These are phyloP conservation scores for Venturia carpophila DNA, from an alignment of 2,329 filamentous ascomycete species.

Conservation along the genomic window DNA sequence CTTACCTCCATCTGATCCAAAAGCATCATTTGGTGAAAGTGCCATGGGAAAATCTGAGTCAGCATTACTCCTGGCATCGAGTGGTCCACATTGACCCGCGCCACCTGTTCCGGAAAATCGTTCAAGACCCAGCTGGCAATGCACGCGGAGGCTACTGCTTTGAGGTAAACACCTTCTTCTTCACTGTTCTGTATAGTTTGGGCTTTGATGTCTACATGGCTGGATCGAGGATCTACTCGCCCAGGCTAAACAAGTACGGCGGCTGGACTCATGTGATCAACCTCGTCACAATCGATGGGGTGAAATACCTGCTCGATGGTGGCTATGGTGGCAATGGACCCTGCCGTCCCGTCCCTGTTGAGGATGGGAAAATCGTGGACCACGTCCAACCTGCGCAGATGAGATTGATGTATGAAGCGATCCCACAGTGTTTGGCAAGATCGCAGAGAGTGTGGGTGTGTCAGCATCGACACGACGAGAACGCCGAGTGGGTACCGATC, in stretches of 20 bases:
- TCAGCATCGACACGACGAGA: constrained; percentile 27
- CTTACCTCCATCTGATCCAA: constrained; percentile 17
- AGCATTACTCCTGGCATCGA: constrained; percentile 40
- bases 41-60: constrained; percentile 49
- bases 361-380: constrained; percentile 23
- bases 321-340: constrained; percentile 36
- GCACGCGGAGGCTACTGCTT: constrained; percentile 52
- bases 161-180: constrained; percentile 50
- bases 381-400: constrained; percentile 8
- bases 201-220: constrained; percentile 41
- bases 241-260: neutral
- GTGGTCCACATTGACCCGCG: constrained; percentile 43
- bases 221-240: constrained; percentile 7
- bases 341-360: constrained; percentile 24
- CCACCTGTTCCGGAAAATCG: constrained; percentile 47
- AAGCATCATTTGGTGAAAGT: constrained; percentile 36
- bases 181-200: constrained; percentile 43
- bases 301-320: constrained; percentile 35
- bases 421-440: constrained; percentile 27
- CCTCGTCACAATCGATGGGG: constrained; percentile 33
- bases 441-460: constrained; percentile 36
- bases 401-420: constrained; percentile 23
- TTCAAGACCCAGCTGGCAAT: constrained; percentile 28
- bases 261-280: constrained; percentile 39
- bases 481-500: constrained; percentile 47